Conservation (phyloP, 116 monocot species). For the Phalaenopsis hybrid region DNA sequence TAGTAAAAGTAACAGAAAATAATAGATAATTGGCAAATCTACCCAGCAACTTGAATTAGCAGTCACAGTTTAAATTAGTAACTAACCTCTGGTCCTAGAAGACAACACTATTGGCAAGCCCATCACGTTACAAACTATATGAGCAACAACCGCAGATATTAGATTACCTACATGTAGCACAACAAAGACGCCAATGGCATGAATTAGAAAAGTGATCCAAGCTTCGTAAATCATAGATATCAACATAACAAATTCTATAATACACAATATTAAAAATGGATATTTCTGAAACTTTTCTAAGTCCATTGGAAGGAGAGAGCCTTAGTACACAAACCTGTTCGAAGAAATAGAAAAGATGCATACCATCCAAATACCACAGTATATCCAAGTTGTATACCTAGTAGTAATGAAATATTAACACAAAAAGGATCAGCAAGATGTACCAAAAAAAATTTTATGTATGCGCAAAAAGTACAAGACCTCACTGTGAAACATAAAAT, state of each 20-base stretch:
- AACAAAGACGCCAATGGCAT: neutral
- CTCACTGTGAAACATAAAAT: neutral
- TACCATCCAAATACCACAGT: slow-evolving; percentile 96
- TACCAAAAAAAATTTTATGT: neutral
- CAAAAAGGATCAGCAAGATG: neutral
- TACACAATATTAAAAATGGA: slow-evolving; percentile 4
- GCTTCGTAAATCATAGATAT: neutral
- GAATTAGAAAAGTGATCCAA: neutral
- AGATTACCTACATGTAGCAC: slow-evolving; percentile 48
- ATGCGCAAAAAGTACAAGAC: neutral
- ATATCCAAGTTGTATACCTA: slow-evolving; percentile 91
- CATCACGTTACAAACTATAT: slow-evolving; percentile 88
- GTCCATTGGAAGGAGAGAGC: neutral
- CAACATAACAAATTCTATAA: neutral
- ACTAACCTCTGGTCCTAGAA: slow-evolving; percentile 55
- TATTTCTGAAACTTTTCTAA: neutral
- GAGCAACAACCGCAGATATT: slow-evolving; percentile 60
- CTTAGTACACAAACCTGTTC: slow-evolving; percentile 63
- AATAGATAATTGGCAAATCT: neutral
- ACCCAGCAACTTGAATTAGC: neutral
- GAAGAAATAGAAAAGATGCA: slow-evolving; percentile 79
- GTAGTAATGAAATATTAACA: neutral
- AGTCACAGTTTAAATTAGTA: neutral
- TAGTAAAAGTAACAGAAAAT: neutral
- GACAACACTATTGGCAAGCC: slow-evolving; percentile 64